A percentile compares a stretch with the other conserved stretches of the same genome.
These are phyloP conservation scores for Polymyxa betae DNA, from an alignment of 208 protist species.

Conservation along the genomic window DNA sequence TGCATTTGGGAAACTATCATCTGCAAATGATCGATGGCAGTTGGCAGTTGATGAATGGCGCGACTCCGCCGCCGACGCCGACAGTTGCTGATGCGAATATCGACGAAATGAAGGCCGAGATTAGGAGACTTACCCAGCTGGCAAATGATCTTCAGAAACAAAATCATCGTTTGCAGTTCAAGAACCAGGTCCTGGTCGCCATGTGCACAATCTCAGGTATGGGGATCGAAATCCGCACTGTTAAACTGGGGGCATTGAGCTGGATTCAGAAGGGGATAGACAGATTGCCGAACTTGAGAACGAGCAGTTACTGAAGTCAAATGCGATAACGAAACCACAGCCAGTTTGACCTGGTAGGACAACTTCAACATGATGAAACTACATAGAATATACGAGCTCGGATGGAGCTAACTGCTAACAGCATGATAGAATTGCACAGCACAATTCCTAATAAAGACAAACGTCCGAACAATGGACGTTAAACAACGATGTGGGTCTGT, in stretches of 20 bases:
- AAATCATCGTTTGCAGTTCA: conserved; percentile 19
- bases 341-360: too few species aligned
- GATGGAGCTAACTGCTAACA: too few species aligned
- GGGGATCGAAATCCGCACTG: neutral
- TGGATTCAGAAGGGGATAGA: neutral
- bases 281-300: conserved; percentile 36
- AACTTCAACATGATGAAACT: too few species aligned
- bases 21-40: conserved; percentile 13
- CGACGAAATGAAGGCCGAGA: neutral
- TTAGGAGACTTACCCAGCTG: neutral
- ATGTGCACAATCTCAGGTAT: conserved; percentile 40
- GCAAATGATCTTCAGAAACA: neutral
- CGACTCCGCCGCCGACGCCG: neutral
- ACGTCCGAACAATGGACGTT: too few species aligned
- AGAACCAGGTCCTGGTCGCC: conserved; percentile 15
- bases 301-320: conserved; percentile 37
- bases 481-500: too few species aligned
- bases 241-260: neutral
- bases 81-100: neutral
- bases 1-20: conserved; percentile 22
- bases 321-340: too few species aligned
- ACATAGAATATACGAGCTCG: too few species aligned
- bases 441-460: too few species aligned
- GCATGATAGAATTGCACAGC: too few species aligned
- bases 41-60: neutral